Evolutionary conservation across 2,329 filamentous ascomycete species (phyloP), one percentile per base, ranked within the genome.

Genomic region (Talaromyces sp.): DNA sequence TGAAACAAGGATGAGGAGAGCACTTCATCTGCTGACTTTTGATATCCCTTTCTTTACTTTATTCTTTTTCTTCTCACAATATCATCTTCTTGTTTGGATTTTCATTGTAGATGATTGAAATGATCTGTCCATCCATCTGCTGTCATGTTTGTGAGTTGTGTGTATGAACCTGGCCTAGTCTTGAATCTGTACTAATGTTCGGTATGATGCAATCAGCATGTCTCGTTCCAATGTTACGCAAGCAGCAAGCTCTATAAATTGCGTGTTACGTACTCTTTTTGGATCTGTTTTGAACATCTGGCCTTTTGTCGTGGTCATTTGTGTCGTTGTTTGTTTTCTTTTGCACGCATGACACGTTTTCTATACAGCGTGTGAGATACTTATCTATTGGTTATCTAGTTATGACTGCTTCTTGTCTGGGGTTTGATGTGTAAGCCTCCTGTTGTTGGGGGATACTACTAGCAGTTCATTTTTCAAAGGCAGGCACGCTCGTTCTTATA

Each of bases 241-340:
- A 58, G 56, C 17, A 15, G 47, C 22, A 50, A 58, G 56, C 17
- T 43, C 75, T 77, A 73, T 77, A 76, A 74, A 73, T 75, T 74
- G 73, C 74, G 73, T 77, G 74, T 71, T 74, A 70, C 25, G 13
- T 39, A 52, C 13, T 52, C 49, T 52, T 58, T 56, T 25, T 31
- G 54, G 13, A 37, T 58, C 31, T 58, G 3, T 27, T n/a, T 52
- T n/a, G 11, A 22, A 31, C 25, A 27, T 31, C 60, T 62, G 45
- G 31, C 27, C 22, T 50, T 50, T 50, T 50, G 13, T 50, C 33
- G 31, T 52, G 31, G 15, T 52, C 11, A 7, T 31, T 52, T 50
- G 15, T 10, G 17, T 31, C n/a, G 25, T 31, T 31, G 15, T 10
- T 50, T 50, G 47, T 31, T 50, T 50, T 31, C n/a, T 49, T 33